A percentile compares a stretch with the other conserved stretches of the same genome.
Evolutionary conservation across 108 stramenopile genomes (phyloP).

Genomic region (Poteriospumella lacustris): DNA sequence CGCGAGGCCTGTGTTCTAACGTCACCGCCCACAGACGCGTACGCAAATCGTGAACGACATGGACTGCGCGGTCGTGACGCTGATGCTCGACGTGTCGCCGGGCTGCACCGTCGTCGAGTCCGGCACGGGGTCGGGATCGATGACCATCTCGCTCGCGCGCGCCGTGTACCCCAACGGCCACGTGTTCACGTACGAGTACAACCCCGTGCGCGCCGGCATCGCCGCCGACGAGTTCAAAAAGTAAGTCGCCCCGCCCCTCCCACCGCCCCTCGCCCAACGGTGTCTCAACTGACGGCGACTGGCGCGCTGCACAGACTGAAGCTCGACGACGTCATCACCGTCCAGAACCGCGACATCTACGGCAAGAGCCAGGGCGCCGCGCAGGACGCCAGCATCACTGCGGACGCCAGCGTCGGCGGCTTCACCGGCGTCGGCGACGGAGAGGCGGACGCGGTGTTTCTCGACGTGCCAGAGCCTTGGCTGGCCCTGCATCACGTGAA

Average conservation of each 20-base stretch:
- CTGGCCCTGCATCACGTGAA: constrained; percentile 75
- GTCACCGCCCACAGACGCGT: constrained; percentile 52
- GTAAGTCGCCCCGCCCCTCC: too few relatives aligned
- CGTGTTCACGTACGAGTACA: constrained; percentile 74
- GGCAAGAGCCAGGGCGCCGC: constrained; percentile 48
- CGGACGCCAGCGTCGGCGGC: constrained; percentile 15
- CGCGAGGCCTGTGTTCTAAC: too few relatives aligned
- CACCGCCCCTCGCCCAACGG: too few relatives aligned
- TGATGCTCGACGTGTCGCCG: constrained; percentile 70
- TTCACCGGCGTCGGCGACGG: neutral
- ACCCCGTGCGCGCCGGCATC: constrained; percentile 66
- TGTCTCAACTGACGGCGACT: too few relatives aligned
- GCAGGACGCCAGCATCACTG: constrained; percentile 35
- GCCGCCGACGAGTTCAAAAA: constrained; percentile 71
- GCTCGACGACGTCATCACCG: constrained; percentile 61
- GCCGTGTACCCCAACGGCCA: constrained; percentile 79
- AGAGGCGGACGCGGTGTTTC: constrained; percentile 76
- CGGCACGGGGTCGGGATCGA: constrained; percentile 82
- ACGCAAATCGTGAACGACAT: constrained; percentile 87
- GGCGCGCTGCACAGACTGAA: neutral
- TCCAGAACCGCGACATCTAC: constrained; percentile 74
- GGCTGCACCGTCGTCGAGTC: constrained; percentile 77
- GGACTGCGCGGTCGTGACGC: constrained; percentile 73
- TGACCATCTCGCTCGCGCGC: constrained; percentile 61
- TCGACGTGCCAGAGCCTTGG: constrained; percentile 93